Base-by-base conservation (phyloP, 164 flowering plant species). In the Chimonanthus salicifolius region DNA sequence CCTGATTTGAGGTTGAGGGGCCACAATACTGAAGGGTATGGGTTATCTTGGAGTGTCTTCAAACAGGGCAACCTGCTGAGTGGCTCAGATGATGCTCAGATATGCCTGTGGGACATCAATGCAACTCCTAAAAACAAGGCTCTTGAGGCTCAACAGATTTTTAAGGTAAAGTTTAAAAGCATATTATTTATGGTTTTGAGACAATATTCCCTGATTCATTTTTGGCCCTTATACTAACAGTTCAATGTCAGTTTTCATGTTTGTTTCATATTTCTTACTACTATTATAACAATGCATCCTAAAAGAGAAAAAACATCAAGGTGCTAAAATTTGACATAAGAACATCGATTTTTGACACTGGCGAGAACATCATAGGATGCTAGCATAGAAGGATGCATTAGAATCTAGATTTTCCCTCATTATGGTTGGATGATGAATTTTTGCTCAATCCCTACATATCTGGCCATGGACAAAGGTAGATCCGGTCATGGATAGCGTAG, bases 1-100 rank as follows among this genome's bases (percentile, higher is more conserved):
- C 99, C 98, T 62, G 99, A 95, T 76, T 78, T 93, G 80, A 88
- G 96, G 82, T 79, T 95, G 80, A 88, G 94, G 82, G 99, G 99
- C 47, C 99, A 93, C 79, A 93, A 76, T 72, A 88, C 91, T 0
- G 99, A 95, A 79, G 99, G 99, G 0, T 95, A 95, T 82, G 99
- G 99, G 58, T 80, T 95, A 67, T 95, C 99, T 2, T 95, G 99
- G 99, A 95, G 97, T 74, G 80, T 77, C 69, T 95, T 88, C 76
- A 95, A 92, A 80, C 84, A 90, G 75, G 99, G 98, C 7, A 88
- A 93, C 83, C 72, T 95, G 64, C 77, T 95, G 65, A 95, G 99
- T 80, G 99, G 99, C 73, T 95, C 99, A 72, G 96, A 95, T 85
- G 98, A 95, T 86, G 93, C 98, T 74, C 97, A 95, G 79, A 95